These are phyloP conservation scores for Mallotus japonicus DNA, from an alignment of 441 rosid species.

Conservation along the genomic window DNA sequence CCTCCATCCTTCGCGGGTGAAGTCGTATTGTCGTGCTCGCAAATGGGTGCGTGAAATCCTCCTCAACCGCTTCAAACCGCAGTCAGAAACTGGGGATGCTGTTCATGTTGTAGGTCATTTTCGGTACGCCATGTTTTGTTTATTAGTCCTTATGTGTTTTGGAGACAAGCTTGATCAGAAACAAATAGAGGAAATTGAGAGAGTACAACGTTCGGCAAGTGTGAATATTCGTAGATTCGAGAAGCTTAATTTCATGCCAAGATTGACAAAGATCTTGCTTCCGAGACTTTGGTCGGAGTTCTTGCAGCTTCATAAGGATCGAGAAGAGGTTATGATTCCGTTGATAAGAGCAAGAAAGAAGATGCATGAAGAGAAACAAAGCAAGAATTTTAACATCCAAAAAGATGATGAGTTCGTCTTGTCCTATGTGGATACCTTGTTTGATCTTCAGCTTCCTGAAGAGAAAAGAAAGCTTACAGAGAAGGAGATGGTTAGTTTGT, in stretches of 20 bases:
- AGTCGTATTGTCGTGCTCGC: constrained; percentile 15
- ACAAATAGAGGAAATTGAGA: constrained; percentile 28
- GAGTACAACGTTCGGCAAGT: constrained; percentile 12
- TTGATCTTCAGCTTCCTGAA: constrained; percentile 36
- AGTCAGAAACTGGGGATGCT: neutral
- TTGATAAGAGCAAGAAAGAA: constrained; percentile 34
- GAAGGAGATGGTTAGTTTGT: constrained; percentile 30
- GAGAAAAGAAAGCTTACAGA: constrained; percentile 41
- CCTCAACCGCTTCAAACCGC: neutral
- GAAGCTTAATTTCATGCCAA: constrained; percentile 38
- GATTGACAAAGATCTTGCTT: constrained; percentile 28
- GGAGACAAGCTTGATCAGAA: constrained; percentile 21
- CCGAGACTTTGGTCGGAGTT: constrained; percentile 33
- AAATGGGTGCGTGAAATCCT: constrained; percentile 16
- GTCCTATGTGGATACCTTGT: constrained; percentile 39
- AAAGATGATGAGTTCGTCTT: neutral
- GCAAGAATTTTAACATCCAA: neutral
- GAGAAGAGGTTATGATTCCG: constrained; percentile 23
- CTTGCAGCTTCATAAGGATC: constrained; percentile 6
- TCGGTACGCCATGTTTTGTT: constrained; percentile 20
- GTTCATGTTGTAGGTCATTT: neutral
- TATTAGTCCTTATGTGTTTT: constrained; percentile 24
- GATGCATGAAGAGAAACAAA: constrained; percentile 12
- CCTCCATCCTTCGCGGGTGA: constrained; percentile 19
- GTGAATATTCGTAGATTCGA: neutral